Conservation (phyloP, 2,329 filamentous ascomycete species). For the Colletotrichum navitas region DNA sequence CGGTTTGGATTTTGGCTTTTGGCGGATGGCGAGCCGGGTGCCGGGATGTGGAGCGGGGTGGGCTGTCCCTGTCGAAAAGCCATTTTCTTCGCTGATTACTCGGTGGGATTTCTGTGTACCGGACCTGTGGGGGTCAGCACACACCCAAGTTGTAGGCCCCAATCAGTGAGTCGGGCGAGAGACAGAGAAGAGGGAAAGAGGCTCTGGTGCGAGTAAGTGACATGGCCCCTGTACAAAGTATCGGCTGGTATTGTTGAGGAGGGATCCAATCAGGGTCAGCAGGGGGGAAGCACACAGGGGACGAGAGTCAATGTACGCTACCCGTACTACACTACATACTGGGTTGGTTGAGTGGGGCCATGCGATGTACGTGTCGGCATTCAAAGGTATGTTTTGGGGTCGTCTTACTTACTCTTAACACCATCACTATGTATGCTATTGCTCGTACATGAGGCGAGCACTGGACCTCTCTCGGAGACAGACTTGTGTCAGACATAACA, state of each 20-base stretch:
- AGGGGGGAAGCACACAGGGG: neutral
- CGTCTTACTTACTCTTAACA: neutral
- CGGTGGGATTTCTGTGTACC: neutral
- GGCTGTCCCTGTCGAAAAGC: conserved; percentile 10
- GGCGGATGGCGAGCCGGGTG: conserved; percentile 28
- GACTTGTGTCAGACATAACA: neutral
- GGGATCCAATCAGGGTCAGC: conserved; percentile 40
- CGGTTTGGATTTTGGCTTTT: conserved; percentile 1
- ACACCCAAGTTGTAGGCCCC: neutral
- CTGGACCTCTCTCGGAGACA: conserved; percentile 1
- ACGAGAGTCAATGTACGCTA: neutral
- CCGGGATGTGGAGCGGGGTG: conserved; percentile 28
- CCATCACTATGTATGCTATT: conserved; percentile 18
- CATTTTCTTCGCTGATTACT: neutral
- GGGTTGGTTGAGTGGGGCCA: conserved; percentile 28
- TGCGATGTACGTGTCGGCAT: conserved; percentile 31
- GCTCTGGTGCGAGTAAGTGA: neutral
- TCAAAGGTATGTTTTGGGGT: conserved; percentile 2
- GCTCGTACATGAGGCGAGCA: conserved; percentile 13
- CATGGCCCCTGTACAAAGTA: neutral
- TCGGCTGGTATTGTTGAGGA: conserved; percentile 33
- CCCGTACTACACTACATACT: neutral
- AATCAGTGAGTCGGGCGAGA: neutral
- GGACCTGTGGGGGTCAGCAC: neutral
- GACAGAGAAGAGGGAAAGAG: too few species aligned